Percentiles rank a stretch among this genome's conserved stretches.
Evolutionary conservation across 2,329 filamentous ascomycete species (phyloP).

Genomic region (Graphiopsis chlorocephala): DNA sequence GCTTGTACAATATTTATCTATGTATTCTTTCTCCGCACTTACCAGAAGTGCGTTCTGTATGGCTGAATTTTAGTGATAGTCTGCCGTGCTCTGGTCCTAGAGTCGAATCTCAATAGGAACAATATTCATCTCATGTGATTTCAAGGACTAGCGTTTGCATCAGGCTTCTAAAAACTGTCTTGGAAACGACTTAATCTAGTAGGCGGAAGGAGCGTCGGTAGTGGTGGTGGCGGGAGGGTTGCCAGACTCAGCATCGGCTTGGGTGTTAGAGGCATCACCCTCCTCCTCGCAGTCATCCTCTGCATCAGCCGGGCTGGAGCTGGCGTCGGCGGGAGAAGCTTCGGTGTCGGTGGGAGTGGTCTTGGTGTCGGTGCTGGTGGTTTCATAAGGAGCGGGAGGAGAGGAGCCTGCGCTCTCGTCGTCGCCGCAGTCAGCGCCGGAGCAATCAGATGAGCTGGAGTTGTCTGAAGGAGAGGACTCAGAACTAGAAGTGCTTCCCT

Average conservation of each 20-base stretch:
- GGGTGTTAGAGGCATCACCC: not conserved
- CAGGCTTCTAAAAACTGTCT: not conserved
- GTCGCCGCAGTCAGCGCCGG: not conserved
- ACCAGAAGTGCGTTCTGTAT: not conserved
- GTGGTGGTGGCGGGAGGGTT: conserved; percentile 5
- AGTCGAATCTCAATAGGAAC: not conserved
- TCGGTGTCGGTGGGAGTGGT: conserved; percentile 1
- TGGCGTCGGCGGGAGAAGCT: conserved; percentile 14
- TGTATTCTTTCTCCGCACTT: not conserved
- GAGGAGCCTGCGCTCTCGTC: not conserved
- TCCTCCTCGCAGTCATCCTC: conserved; percentile 16
- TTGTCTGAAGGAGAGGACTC: not conserved
- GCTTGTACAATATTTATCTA: not conserved
- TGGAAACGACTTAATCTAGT: not conserved
- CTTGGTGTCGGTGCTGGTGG: not conserved
- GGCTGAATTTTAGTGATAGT: not conserved
- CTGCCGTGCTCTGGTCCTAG: not conserved
- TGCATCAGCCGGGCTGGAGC: conserved; percentile 22
- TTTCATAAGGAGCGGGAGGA: not conserved
- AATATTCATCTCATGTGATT: not conserved
- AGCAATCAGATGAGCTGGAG: not conserved
- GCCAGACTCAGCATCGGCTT: conserved; percentile 16
- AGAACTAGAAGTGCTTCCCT: not conserved
- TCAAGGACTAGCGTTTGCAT: not conserved
- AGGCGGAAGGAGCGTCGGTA: not conserved